A percentile compares a stretch with the other conserved stretches of the same genome.
phyloP scores from a whole-genome alignment of 192 early-diverging fungal species.

The Funneliformis mosseae region DNA sequence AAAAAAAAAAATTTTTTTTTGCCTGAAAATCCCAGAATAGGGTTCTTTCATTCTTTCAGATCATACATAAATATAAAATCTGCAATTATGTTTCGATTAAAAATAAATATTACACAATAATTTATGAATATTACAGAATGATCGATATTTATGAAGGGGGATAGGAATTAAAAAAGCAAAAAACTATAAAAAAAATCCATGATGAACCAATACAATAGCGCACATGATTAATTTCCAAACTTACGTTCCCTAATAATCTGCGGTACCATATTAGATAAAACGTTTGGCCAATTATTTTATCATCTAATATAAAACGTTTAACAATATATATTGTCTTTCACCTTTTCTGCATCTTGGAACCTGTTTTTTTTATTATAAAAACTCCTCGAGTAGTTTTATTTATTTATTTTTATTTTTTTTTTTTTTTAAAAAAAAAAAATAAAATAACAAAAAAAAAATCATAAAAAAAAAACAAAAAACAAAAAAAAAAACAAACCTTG shows the following conservation, averaged over 20 bases:
- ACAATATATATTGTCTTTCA: neutral
- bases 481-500: neutral
- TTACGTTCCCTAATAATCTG: constrained; percentile 5
- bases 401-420: neutral
- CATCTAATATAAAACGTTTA: constrained; percentile 12
- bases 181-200: neutral
- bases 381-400: neutral
- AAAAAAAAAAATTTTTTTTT: neutral
- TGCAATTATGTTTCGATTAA: constrained; percentile 14
- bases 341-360: neutral
- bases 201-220: neutral
- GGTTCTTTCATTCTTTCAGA: neutral
- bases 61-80: neutral
- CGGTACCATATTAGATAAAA: constrained; percentile 19
- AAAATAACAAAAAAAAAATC: neutral
- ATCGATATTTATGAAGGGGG: neutral
- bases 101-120: neutral
- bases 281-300: neutral
- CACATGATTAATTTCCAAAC: neutral
- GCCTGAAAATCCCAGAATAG: neutral
- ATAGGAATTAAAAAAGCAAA: neutral
- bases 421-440: neutral
- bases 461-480: neutral
- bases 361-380: neutral
- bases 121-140: neutral